A percentile compares a stretch with the other conserved stretches of the same genome.
These are phyloP conservation scores for Salvia splendens DNA, from an alignment of 257 asterid species.

Conservation along the genomic window DNA sequence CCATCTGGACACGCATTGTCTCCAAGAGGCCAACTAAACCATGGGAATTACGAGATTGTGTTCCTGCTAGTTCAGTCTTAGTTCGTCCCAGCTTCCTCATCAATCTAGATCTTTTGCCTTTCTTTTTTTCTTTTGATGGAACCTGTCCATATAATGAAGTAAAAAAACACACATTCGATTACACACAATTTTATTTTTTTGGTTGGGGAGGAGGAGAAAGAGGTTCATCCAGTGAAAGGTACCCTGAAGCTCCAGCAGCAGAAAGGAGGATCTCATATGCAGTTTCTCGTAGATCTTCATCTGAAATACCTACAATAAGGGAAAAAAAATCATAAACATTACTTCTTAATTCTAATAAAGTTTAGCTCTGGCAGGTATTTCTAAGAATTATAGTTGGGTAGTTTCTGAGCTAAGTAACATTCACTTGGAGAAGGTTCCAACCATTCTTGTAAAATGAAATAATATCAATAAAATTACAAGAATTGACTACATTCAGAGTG, in stretches of 20 bases:
- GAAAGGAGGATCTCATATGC: conserved; percentile 96
- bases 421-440: neutral
- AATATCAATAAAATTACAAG: conserved; percentile 5
- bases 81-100: conserved; percentile 88
- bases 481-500: conserved; percentile 13
- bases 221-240: conserved; percentile 26
- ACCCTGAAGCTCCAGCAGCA: conserved; percentile 99
- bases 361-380: conserved; percentile 17
- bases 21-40: conserved; percentile 92
- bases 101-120: conserved; percentile 76
- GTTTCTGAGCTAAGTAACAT: conserved; percentile 15
- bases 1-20: conserved; percentile 99
- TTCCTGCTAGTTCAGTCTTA: conserved; percentile 59
- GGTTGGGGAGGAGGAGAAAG: neutral
- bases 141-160: conserved; percentile 45
- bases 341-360: neutral
- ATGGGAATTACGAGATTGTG: conserved; percentile 62
- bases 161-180: conserved; percentile 18
- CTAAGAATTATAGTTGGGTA: neutral
- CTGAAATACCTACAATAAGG: conserved; percentile 63
- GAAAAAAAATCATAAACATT: neutral
- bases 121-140: conserved; percentile 88
- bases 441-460: conserved; percentile 1
- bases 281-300: conserved; percentile 92
- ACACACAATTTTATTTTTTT: neutral